Evolutionary conservation across 75 land plant species (phyloP).

Genomic region (Pseudotsuga menziesii): DNA sequence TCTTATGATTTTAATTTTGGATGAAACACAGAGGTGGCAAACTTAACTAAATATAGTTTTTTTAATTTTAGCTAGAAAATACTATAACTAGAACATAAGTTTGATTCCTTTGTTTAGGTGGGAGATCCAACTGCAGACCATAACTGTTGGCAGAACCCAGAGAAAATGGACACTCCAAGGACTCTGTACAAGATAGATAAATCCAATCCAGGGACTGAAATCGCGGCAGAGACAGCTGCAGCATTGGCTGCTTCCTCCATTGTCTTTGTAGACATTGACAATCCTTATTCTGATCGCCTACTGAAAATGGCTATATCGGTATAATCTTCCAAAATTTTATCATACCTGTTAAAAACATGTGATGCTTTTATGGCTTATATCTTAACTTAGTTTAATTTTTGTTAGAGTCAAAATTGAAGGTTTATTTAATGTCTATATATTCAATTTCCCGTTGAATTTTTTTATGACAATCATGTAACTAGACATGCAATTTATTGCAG

Average conservation of each 20-base stretch:
- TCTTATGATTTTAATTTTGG: too few species aligned
- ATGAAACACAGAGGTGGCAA: too few species aligned
- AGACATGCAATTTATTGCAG: conserved; percentile 15
- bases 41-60: too few species aligned
- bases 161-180: conserved; percentile 43
- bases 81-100: neutral
- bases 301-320: conserved; percentile 74
- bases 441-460: too few species aligned
- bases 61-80: too few species aligned
- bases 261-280: conserved; percentile 49
- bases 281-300: conserved; percentile 48
- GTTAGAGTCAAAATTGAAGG: neutral
- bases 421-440: neutral
- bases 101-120: conserved; percentile 10
- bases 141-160: conserved; percentile 47
- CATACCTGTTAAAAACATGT: neutral
- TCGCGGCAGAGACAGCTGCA: conserved; percentile 72
- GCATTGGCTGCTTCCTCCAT: conserved; percentile 87
- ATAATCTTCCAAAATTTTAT: neutral
- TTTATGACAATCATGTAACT: neutral
- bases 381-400: neutral
- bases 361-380: neutral
- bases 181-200: conserved; percentile 21
- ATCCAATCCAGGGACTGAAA: conserved; percentile 29
- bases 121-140: conserved; percentile 38